These are phyloP conservation scores for Capsella rubella DNA, from an alignment of 441 rosid species.

Conservation along the genomic window DNA sequence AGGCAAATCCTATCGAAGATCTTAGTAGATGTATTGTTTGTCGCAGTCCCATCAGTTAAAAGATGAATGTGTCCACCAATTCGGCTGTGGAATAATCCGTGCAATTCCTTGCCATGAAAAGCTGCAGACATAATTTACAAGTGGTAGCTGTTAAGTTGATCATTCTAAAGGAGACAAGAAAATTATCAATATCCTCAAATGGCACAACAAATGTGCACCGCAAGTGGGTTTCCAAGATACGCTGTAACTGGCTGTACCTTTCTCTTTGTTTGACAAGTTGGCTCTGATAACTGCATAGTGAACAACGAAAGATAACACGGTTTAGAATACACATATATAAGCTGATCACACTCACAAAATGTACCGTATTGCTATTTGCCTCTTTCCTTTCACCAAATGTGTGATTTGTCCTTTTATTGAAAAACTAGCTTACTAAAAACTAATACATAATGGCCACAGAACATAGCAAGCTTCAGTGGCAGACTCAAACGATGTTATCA, in stretches of 20 bases:
- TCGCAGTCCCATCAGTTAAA: neutral
- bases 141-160: neutral
- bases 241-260: neutral
- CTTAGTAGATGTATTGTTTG: neutral
- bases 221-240: neutral
- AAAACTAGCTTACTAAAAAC: neutral
- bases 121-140: neutral
- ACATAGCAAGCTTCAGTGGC: neutral
- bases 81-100: neutral
- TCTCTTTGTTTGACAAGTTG: neutral
- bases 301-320: neutral
- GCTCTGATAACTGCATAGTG: neutral
- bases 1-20: neutral
- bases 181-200: too few relatives aligned
- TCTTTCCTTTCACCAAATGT: neutral
- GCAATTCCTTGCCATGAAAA: neutral
- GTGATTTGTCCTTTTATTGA: too few relatives aligned
- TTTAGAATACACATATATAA: neutral
- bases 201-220: too few relatives aligned
- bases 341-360: neutral
- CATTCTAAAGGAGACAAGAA: too few relatives aligned
- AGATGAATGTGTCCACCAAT: neutral
- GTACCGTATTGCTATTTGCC: neutral
- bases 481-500: too few relatives aligned
- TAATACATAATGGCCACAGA: neutral